Evolutionary conservation across 257 asterid species (phyloP), one percentile per base, ranked within the genome.

Genomic region (Paulownia fortunei): DNA sequence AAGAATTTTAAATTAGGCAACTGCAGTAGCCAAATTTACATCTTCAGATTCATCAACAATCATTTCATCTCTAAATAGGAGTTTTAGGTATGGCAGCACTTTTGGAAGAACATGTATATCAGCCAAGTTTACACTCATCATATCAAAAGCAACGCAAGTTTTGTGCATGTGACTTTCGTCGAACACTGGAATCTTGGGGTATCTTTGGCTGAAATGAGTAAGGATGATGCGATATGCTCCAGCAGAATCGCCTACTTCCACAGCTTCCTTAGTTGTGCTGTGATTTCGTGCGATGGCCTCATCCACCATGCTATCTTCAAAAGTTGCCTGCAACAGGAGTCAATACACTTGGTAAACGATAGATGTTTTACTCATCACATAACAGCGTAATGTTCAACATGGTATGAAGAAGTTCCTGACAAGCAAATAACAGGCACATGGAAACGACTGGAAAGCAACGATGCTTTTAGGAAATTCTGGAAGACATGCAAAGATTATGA

Each of bases 171-270:
- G 94, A n/a, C 74, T 34, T 56, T 92, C 94, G 23, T 92, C 97
- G 32, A 96, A 85, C 46, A 92, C 95, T 12, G 98, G 99, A 61
- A 96, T 88, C 82, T 96, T 96, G 2, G 99, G 98, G 80, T 96
- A 96, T 80, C 99, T 84, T 81, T 96, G 99, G 89, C 99, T 94
- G 85, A 94, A 94, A 72, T 94, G 99, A 12, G 99, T 93, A 2
- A 93, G 96, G 44, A 96, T 92, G 12, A 92, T 77, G 0, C 97
- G 92, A 67, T 96, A 96, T 1, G 81, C 98, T 12, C 96, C 97
- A 0, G 98, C 98, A 1, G 87, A 61, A 51, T 87, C 91, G 21
- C 99, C 99, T 0, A 80, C 89, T 63, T 92, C 92, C 52, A 96
- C 82, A 6, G 99, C 99, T 80, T 96, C 99, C 77, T 76, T 76